These are phyloP conservation scores for Mimosa bimucronata DNA, from an alignment of 306 rosid species.

Conservation along the genomic window DNA sequence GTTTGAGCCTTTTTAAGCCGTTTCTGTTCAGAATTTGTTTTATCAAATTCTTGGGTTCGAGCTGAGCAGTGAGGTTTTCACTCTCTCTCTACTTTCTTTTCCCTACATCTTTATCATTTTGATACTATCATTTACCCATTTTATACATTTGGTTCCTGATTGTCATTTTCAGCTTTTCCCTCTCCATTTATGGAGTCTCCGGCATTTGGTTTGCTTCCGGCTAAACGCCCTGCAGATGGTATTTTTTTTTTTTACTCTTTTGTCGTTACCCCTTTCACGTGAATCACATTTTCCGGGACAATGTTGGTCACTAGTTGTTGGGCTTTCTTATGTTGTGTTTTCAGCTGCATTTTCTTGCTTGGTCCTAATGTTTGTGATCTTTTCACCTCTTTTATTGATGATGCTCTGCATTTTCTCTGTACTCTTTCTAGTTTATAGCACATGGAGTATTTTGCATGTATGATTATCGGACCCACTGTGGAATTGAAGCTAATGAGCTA, in stretches of 20 bases:
- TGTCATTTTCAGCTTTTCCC: constrained; percentile 33
- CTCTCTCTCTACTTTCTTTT: neutral
- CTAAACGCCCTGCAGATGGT: constrained; percentile 40
- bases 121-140: neutral
- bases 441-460: neutral
- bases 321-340: constrained; percentile 11
- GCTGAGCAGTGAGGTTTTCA: neutral
- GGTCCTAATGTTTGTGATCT: neutral
- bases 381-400: constrained; percentile 27
- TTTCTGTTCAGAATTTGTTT: neutral
- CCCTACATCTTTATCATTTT: neutral
- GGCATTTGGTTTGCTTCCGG: constrained; percentile 31
- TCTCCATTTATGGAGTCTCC: constrained; percentile 49
- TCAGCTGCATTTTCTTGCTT: constrained; percentile 19
- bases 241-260: constrained; percentile 8
- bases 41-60: neutral
- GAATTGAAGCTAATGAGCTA: neutral
- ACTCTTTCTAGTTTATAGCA: neutral
- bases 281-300: neutral
- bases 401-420: neutral
- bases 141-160: neutral
- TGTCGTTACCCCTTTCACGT: neutral
- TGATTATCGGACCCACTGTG: neutral
- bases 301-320: neutral
- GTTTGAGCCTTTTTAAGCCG: neutral